Evolutionary conservation across 805 yeast species (phyloP).

Genomic region (Nakazawaea sp.): DNA sequence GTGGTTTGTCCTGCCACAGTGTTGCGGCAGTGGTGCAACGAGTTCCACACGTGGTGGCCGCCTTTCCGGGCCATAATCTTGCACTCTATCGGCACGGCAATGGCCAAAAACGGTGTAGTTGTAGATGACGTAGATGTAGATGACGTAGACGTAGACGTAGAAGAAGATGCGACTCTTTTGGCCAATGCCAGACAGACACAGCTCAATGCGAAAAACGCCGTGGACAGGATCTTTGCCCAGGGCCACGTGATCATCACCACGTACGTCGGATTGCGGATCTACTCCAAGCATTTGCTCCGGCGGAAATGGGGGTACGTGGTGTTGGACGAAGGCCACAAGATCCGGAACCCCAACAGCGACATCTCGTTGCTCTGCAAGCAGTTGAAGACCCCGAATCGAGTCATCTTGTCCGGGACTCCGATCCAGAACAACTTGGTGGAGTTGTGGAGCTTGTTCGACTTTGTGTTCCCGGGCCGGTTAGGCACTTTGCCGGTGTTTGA

Average conservation of each 20-base stretch:
- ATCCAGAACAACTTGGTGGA: slow-evolving; percentile 90
- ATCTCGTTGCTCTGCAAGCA: slow-evolving; percentile 83
- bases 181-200: slow-evolving; percentile 21
- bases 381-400: slow-evolving; percentile 73
- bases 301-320: slow-evolving; percentile 85
- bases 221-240: slow-evolving; percentile 49
- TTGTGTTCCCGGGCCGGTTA: slow-evolving; percentile 87
- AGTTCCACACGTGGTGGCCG: slow-evolving; percentile 98
- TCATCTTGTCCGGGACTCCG: slow-evolving; percentile 93
- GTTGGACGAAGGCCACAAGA: slow-evolving; percentile 94
- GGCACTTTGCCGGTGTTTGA: slow-evolving; percentile 96
- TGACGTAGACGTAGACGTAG: slow-evolving; percentile 31
- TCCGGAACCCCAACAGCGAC: slow-evolving; percentile 88
- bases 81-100: slow-evolving; percentile 90
- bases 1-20: slow-evolving; percentile 97
- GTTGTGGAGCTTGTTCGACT: slow-evolving; percentile 92
- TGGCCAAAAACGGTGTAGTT: slow-evolving; percentile 35
- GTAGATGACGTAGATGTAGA: slow-evolving; percentile 41
- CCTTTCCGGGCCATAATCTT: slow-evolving; percentile 78
- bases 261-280: slow-evolving; percentile 76
- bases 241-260: slow-evolving; percentile 91
- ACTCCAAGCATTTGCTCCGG: slow-evolving; percentile 55
- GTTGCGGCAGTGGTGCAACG: slow-evolving; percentile 94
- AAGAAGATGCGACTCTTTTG: slow-evolving; percentile 27
- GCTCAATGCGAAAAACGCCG: slow-evolving; percentile 30